Conservation (phyloP, 129 eudicot species). For the Lonicera japonica region DNA sequence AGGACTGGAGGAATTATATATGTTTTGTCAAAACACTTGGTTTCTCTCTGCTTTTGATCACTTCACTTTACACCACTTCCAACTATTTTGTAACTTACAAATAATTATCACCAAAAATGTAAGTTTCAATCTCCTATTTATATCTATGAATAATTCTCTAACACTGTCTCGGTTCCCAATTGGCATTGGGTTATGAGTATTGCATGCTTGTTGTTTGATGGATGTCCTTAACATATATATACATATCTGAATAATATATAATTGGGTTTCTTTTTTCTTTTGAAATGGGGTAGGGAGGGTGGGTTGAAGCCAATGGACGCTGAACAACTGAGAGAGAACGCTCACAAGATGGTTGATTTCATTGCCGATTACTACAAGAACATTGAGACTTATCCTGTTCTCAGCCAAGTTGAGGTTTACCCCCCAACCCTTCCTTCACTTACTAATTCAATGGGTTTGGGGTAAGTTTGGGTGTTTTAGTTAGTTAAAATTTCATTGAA, state of each 20-base stretch:
- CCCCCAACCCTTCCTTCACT: neutral
- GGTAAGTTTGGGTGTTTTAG: too few relatives aligned
- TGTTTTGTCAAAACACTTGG: too few relatives aligned
- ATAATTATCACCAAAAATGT: too few relatives aligned
- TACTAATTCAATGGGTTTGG: too few relatives aligned
- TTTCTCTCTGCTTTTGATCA: too few relatives aligned
- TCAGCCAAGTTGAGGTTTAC: constrained; percentile 92
- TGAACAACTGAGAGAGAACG: constrained; percentile 82
- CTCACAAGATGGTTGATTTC: constrained; percentile 93
- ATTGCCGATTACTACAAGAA: constrained; percentile 95
- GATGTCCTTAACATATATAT: neutral
- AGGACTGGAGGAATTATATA: too few relatives aligned
- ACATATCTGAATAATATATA: neutral
- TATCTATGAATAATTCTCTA: too few relatives aligned
- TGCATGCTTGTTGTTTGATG: neutral
- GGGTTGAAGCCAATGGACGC: constrained; percentile 94
- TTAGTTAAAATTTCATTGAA: too few relatives aligned
- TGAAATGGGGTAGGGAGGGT: constrained; percentile 46
- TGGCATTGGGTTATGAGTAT: neutral
- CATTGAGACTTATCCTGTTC: constrained; percentile 83
- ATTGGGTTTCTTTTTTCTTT: neutral
- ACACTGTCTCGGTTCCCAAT: too few relatives aligned
- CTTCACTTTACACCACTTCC: too few relatives aligned
- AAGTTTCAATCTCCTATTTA: too few relatives aligned
- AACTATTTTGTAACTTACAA: too few relatives aligned